Conservation (phyloP, 495 filamentous ascomycete species). For the Podospora sp. region DNA sequence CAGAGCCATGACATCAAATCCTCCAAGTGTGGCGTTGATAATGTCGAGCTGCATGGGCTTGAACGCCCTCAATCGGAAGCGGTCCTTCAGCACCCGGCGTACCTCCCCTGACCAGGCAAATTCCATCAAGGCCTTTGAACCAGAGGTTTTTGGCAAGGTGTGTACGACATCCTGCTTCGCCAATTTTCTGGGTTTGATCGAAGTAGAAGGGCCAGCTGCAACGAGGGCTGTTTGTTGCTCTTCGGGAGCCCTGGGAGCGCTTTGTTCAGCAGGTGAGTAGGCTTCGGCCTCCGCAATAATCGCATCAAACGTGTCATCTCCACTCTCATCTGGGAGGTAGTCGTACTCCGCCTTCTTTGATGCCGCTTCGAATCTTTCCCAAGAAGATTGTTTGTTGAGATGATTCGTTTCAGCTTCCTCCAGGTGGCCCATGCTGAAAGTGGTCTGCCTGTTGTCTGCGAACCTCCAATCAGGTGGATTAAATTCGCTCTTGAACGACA, state of each 20-base stretch:
- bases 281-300: not conserved
- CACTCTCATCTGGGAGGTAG: not conserved
- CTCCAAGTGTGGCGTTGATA: conserved; percentile 86
- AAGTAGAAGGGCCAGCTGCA: too few species aligned
- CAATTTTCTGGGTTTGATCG: conserved; percentile 34
- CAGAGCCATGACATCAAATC: conserved; percentile 87
- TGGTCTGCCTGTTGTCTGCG: too few species aligned
- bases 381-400: too few species aligned
- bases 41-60: conserved; percentile 92
- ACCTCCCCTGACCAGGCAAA: conserved; percentile 87
- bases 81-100: conserved; percentile 69
- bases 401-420: too few species aligned
- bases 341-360: too few species aligned
- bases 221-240: too few species aligned
- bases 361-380: too few species aligned
- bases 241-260: too few species aligned
- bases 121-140: conserved; percentile 36
- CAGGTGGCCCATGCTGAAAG: too few species aligned
- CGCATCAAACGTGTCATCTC: not conserved
- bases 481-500: not conserved
- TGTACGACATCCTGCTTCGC: conserved; percentile 32
- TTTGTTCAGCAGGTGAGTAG: too few species aligned
- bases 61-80: conserved; percentile 83
- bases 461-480: too few species aligned
- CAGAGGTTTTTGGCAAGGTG: conserved; percentile 22